Base-by-base conservation (phyloP, 768 basidiomycete genomes). In the Naematelia encephala region DNA sequence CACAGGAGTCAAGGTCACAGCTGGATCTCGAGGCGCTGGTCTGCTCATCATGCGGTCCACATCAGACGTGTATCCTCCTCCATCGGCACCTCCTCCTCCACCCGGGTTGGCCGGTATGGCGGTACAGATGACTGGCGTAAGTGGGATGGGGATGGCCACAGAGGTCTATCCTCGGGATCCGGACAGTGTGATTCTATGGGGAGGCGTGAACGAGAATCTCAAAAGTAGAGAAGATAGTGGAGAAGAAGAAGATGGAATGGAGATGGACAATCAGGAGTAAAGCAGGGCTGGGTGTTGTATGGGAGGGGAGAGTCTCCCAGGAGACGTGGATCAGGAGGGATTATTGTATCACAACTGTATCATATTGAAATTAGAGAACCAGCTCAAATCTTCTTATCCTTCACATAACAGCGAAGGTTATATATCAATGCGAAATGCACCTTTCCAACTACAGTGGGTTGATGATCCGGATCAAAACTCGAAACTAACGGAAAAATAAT, bases 101-200 rank as follows among this genome's bases (percentile, higher is more conserved):
- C 19, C 30, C n/a, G 23, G 42, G 21, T 45, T 19, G 44, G 22
- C 4, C 22, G 54, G 58, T n/a, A 46, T 27, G 42, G 30, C 57
- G 23, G 48, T 19, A 23, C 50, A 14, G 48, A 39, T 21, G 39
- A 4, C 29, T 42, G 19, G 13, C 46, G 14, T 25, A n/a, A 51
- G 50, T 29, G 54, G 34, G 19, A 22, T 39, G 25, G 59, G 52
- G 25, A 30, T 65, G 22, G 63, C 59, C 26, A 65, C 63, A 16
- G 63, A 65, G 44, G 60, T 65, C 8, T 65, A 65, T 42, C 63
- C 60, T 21, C 29, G 63, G 14, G 63, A 65, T 59, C 63, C 63
- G 19, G 60, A 65, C 28, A 51, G 50, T 19, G 26, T 23, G 16
- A 16, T 57, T 10, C 28, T 60, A 16, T 64, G 63, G 63, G 34